Conservation (phyloP, 1,284 basidiomycete genomes). For the Trichosporon faecale region DNA sequence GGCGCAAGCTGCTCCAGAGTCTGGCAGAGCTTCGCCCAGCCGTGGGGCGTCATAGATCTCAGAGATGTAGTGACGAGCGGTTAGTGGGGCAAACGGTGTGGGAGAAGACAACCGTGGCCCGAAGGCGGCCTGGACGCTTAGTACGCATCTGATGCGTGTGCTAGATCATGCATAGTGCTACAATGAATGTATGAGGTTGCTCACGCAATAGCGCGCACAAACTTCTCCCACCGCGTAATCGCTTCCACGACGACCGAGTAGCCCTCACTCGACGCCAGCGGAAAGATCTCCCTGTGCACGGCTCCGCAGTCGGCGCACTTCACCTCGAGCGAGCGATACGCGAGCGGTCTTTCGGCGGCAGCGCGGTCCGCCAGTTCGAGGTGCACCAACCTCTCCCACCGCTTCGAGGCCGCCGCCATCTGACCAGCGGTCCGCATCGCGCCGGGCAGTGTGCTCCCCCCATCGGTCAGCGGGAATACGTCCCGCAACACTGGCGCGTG, state of each 20-base stretch:
- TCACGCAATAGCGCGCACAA: conserved; percentile 32
- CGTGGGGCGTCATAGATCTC: no score
- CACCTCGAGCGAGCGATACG: conserved; percentile 26
- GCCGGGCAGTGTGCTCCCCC: conserved; percentile 32
- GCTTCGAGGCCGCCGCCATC: conserved; percentile 38
- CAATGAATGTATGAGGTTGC: background rate
- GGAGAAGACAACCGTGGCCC: no score
- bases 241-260: conserved; percentile 39
- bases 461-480: conserved; percentile 42
- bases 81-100: no score
- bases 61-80: no score
- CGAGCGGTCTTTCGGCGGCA: conserved; percentile 13
- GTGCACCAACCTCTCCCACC: conserved; percentile 51
- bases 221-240: conserved; percentile 47
- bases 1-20: no score
- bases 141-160: no score
- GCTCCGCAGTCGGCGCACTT: conserved; percentile 45
- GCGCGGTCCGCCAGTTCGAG: conserved; percentile 48
- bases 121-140: no score
- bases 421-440: conserved; percentile 27
- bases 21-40: no score
- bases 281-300: conserved; percentile 48
- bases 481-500: conserved; percentile 47
- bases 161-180: background rate
- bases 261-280: conserved; percentile 25